These are phyloP conservation scores for Hypoxylon crocopeplum DNA, from an alignment of 495 filamentous ascomycete species.

Conservation along the genomic window DNA sequence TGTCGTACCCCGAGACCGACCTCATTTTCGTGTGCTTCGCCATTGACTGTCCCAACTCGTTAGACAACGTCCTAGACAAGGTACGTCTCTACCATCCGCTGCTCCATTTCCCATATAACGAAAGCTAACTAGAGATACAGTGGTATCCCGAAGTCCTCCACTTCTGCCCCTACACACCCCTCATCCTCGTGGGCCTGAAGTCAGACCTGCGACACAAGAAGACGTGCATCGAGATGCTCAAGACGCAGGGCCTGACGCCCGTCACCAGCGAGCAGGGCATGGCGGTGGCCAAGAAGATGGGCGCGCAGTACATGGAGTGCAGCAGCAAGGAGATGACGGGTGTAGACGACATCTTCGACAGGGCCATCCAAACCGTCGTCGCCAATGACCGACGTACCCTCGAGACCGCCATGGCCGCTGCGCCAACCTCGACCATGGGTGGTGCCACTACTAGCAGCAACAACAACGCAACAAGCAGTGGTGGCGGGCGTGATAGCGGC, in stretches of 20 bases:
- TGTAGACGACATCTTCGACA: constrained; percentile 92
- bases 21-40: constrained; percentile 98
- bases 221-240: constrained; percentile 96
- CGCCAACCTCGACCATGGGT: constrained; percentile 31
- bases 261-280: constrained; percentile 90
- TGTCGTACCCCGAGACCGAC: constrained; percentile 98
- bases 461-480: constrained; percentile 3
- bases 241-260: constrained; percentile 94
- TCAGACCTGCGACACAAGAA: constrained; percentile 94
- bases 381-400: constrained; percentile 64
- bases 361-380: constrained; percentile 86
- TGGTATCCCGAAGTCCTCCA: constrained; percentile 99
- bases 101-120: background rate
- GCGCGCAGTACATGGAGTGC: constrained; percentile 94
- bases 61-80: constrained; percentile 99
- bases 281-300: constrained; percentile 88
- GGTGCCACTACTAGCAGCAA: background rate
- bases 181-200: constrained; percentile 94
- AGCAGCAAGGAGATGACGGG: constrained; percentile 96
- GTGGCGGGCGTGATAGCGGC: constrained; percentile 28
- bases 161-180: constrained; percentile 95
- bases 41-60: constrained; percentile 96
- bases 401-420: constrained; percentile 47
- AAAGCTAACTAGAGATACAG: constrained; percentile 53
- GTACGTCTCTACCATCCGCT: constrained; percentile 54